phyloP scores from a whole-genome alignment of 2,329 filamentous ascomycete genomes.

The Fusarium veterinarium region DNA sequence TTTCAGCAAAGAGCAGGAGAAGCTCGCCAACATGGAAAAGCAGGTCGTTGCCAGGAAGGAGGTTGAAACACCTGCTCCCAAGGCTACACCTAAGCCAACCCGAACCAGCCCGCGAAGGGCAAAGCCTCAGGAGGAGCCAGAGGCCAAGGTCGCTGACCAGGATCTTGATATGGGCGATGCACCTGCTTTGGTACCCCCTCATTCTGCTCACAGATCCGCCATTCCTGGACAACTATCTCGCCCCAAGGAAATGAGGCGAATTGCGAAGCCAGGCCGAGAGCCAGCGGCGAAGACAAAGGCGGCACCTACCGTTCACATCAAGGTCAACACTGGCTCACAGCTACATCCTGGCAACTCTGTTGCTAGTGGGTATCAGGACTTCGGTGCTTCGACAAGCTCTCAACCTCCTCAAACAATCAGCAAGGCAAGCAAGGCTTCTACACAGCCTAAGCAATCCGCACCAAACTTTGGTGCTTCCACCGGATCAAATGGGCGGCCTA shows the following conservation, averaged over 20 bases:
- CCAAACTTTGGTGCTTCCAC: constrained; percentile 69
- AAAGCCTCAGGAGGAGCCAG: constrained; percentile 49
- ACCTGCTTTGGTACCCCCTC: constrained; percentile 67
- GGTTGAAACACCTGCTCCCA: constrained; percentile 56
- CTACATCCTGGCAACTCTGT: constrained; percentile 69
- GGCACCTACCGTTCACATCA: constrained; percentile 73
- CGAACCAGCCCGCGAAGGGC: constrained; percentile 65
- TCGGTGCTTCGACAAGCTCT: constrained; percentile 46
- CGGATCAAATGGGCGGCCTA: constrained; percentile 72
- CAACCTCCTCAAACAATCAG: constrained; percentile 61
- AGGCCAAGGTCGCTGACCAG: constrained; percentile 46
- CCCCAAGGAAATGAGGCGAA: constrained; percentile 67
- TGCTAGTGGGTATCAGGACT: constrained; percentile 67
- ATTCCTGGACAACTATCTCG: constrained; percentile 61
- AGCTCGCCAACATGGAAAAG: constrained; percentile 64
- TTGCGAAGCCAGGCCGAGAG: constrained; percentile 72
- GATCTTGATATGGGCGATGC: constrained; percentile 69
- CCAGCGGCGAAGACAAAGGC: constrained; percentile 69
- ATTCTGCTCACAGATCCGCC: constrained; percentile 66
- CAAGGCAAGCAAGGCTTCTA: constrained; percentile 75
- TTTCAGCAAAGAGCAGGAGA: constrained; percentile 69
- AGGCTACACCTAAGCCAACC: constrained; percentile 57
- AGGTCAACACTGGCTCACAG: constrained; percentile 74
- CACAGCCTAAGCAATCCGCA: constrained; percentile 67
- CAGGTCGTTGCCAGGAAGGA: constrained; percentile 65